phyloP scores from a whole-genome alignment of 192 early-diverging fungal genomes.

The Rhizoclosmatium globosum region DNA sequence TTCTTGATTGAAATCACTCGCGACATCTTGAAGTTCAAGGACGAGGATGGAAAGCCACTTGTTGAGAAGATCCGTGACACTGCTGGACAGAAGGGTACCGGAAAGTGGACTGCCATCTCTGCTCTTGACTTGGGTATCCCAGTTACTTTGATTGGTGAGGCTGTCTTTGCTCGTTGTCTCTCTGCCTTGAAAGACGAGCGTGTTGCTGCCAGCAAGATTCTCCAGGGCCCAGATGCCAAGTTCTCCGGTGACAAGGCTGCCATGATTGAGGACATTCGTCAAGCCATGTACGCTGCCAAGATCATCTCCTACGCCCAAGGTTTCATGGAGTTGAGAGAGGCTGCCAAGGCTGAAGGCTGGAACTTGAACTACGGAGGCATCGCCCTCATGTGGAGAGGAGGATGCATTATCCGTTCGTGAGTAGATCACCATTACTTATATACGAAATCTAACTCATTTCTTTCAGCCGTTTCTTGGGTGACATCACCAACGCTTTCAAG shows the following conservation, averaged over 20 bases:
- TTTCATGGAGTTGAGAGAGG: slow-evolving; percentile 98
- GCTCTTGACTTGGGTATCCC: slow-evolving; percentile 96
- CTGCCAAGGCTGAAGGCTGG: slow-evolving; percentile 93
- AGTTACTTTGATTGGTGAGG: slow-evolving; percentile 98
- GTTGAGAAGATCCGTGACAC: slow-evolving; percentile 96
- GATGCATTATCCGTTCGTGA: slow-evolving; percentile 95
- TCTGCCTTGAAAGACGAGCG: slow-evolving; percentile 99
- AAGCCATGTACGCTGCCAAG: slow-evolving; percentile 97
- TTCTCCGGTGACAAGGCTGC: slow-evolving; percentile 88
- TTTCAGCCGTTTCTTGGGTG: slow-evolving; percentile 85
- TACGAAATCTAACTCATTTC: neutral
- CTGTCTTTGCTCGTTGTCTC: slow-evolving; percentile 97
- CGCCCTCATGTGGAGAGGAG: slow-evolving; percentile 99
- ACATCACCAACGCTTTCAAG: slow-evolving; percentile 96
- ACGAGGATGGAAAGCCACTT: slow-evolving; percentile 83
- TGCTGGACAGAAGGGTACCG: slow-evolving; percentile 77
- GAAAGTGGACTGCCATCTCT: slow-evolving; percentile 81
- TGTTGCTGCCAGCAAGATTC: slow-evolving; percentile 85
- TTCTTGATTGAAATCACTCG: slow-evolving; percentile 97
- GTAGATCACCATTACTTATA: neutral
- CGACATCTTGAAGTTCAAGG: slow-evolving; percentile 93
- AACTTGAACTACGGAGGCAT: slow-evolving; percentile 97
- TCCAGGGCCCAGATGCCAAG: slow-evolving; percentile 75
- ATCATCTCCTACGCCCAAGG: slow-evolving; percentile 99
- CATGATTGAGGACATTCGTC: slow-evolving; percentile 89